phyloP scores from a whole-genome alignment of 1,284 basidiomycete species.

The Phellinidium pouzarii region DNA sequence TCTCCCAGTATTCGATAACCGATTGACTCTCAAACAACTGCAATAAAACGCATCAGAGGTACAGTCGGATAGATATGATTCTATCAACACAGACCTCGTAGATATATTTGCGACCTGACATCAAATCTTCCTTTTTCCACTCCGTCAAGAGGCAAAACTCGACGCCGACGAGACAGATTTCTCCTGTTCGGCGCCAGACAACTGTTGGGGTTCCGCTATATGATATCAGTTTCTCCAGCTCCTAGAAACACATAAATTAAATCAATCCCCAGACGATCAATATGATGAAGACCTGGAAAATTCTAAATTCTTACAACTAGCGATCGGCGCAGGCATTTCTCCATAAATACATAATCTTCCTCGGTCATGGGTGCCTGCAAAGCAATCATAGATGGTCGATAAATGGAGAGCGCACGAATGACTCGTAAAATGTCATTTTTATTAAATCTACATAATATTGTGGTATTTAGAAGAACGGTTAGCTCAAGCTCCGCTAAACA shows the following conservation, averaged over 20 bases:
- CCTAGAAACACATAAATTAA: slow-evolving; percentile 39
- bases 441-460: slow-evolving; percentile 92
- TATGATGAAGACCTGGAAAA: neutral
- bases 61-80: slow-evolving; percentile 16
- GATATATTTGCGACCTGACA: slow-evolving; percentile 78
- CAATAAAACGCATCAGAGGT: slow-evolving; percentile 6
- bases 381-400: slow-evolving; percentile 92
- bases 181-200: slow-evolving; percentile 97
- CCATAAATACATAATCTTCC: slow-evolving; percentile 93
- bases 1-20: slow-evolving; percentile 92
- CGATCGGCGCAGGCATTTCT: slow-evolving; percentile 91
- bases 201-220: slow-evolving; percentile 98
- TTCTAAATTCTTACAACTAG: slow-evolving; percentile 69
- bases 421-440: slow-evolving; percentile 94
- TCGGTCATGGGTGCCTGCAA: slow-evolving; percentile 91
- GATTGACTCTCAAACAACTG: slow-evolving; percentile 87
- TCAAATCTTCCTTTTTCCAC: slow-evolving; percentile 79
- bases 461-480: slow-evolving; percentile 18
- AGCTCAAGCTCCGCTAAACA: neutral
- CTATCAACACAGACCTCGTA: slow-evolving; percentile 59
- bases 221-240: slow-evolving; percentile 94
- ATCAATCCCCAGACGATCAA: slow-evolving; percentile 10
- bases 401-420: slow-evolving; percentile 90
- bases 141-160: slow-evolving; percentile 95
- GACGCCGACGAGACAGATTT: slow-evolving; percentile 92